These are phyloP conservation scores for Aspergillus uvarum DNA, from an alignment of 2,329 filamentous ascomycete genomes.

Conservation along the genomic window DNA sequence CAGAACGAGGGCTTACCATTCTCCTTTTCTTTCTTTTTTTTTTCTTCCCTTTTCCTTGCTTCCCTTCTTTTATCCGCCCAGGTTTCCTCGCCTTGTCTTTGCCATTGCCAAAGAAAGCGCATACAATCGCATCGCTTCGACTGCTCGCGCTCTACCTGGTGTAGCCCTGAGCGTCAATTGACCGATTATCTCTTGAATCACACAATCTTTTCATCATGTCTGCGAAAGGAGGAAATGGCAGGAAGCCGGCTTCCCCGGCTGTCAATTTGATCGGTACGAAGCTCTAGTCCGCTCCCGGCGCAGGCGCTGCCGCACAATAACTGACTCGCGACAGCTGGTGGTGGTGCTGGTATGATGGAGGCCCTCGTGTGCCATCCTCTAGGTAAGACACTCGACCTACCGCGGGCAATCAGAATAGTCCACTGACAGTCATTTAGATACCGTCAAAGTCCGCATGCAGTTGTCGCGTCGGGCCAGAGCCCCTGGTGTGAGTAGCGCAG, in stretches of 20 bases:
- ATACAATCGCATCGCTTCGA: background rate
- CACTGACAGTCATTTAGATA: constrained; percentile 58
- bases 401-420: constrained; percentile 10
- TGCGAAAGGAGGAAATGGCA: constrained; percentile 62
- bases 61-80: constrained; percentile 1
- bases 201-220: constrained; percentile 50
- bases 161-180: constrained; percentile 4
- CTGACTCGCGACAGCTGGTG: constrained; percentile 66
- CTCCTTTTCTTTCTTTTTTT: constrained; percentile 2
- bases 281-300: constrained; percentile 14
- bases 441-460: constrained; percentile 99
- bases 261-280: constrained; percentile 83
- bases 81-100: background rate
- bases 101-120: background rate
- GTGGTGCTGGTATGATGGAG: constrained; percentile 99
- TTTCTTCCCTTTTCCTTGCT: constrained; percentile 6
- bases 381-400: constrained; percentile 53
- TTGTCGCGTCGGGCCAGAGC: constrained; percentile 80
- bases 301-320: constrained; percentile 13
- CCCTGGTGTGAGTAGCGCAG: constrained; percentile 63
- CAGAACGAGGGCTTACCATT: constrained; percentile 13
- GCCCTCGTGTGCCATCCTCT: constrained; percentile 93
- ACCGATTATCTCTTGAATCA: constrained; percentile 1
- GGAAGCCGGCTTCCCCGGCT: constrained; percentile 78
- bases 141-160: constrained; percentile 4